These are phyloP conservation scores for Phialemoniopsis sp. DNA, from an alignment of 2,329 filamentous ascomycete genomes.

Conservation along the genomic window DNA sequence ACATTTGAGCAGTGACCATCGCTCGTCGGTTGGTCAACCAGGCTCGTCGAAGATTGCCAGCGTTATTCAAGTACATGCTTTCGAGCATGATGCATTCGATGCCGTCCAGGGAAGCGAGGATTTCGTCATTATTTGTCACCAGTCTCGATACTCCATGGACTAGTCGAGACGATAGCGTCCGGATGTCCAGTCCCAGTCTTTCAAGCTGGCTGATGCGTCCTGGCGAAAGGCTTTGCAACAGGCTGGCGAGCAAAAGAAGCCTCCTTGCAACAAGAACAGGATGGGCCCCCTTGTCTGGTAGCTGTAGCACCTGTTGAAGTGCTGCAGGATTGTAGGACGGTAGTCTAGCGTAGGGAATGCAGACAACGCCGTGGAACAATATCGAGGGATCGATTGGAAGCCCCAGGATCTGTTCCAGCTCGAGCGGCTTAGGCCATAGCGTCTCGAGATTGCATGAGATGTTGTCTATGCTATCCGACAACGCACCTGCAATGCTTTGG, in stretches of 20 bases:
- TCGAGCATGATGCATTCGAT: conserved; percentile 47
- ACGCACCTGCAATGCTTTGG: too few species aligned
- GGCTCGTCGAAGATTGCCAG: conserved; percentile 37
- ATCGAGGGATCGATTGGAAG: conserved; percentile 22
- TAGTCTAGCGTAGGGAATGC: conserved; percentile 19
- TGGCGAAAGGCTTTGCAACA: conserved; percentile 20
- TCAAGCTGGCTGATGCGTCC: not conserved
- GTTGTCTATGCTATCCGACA: conserved; percentile 2
- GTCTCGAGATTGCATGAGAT: conserved; percentile 10
- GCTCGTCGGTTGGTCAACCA: conserved; percentile 41
- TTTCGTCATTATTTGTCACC: conserved; percentile 40
- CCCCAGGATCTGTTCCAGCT: conserved; percentile 28
- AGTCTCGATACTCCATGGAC: conserved; percentile 20
- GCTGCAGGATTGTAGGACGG: conserved; percentile 13
- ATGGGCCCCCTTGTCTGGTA: conserved; percentile 20
- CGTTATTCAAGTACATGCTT: conserved; percentile 38
- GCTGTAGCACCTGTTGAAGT: conserved; percentile 23
- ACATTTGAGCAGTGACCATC: conserved; percentile 21
- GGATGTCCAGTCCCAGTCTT: conserved; percentile 10
- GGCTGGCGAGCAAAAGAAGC: conserved; percentile 23
- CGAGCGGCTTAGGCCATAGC: conserved; percentile 33
- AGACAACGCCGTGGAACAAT: conserved; percentile 29
- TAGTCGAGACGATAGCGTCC: conserved; percentile 14
- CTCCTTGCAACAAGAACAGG: conserved; percentile 27
- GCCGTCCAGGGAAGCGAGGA: conserved; percentile 40